Evolutionary conservation across 2,329 filamentous ascomycete genomes (phyloP), one percentile per base, ranked within the genome.

Genomic region (Cladophialophora bantiana): DNA sequence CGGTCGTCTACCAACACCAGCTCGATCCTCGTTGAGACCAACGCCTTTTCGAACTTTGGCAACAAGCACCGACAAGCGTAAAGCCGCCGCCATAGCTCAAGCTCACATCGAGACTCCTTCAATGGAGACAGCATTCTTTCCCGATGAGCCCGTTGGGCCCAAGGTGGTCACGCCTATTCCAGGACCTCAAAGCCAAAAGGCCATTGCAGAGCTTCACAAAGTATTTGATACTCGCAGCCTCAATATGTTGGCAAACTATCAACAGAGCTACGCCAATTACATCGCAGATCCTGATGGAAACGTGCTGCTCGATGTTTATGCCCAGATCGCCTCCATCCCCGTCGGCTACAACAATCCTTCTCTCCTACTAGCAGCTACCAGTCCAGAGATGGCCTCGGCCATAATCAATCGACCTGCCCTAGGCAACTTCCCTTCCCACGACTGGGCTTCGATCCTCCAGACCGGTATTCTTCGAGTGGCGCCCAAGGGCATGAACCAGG

Each of bases 281-380:
- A 82, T 84, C 67, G 78, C 80, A 54, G 83, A 84, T 74, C 75
- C 81, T 34, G 83, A 84, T 73, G 83, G 83, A 59, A 84, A 84
- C 73, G 75, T 83, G 57, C 76, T 84, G 40, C 76, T 84, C 40
- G 83, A 84, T 76, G 83, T 84, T 76, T 83, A 78, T 76, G 91
- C 93, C 59, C 93, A 97, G 81, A 97, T 97, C 76, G 93, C 93
- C 70, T 96, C 92, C 50, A 97, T 97, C 74, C 91, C 93, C 3
- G 85, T 97, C 54, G 93, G 93, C 68, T 97, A 97, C 86, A 96
- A 94, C 85, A 97, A 97, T 82, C 89, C 92, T 6, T 81, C 85
- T 71, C 86, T 97, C 69, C 83, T 87, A 72, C 84, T 88, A 74
- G 88, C 89, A 38, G 91, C 92, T 32, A 85, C 86, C 68, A 90